phyloP scores from a whole-genome alignment of 331 rosid species.

The Arachis monticola region DNA sequence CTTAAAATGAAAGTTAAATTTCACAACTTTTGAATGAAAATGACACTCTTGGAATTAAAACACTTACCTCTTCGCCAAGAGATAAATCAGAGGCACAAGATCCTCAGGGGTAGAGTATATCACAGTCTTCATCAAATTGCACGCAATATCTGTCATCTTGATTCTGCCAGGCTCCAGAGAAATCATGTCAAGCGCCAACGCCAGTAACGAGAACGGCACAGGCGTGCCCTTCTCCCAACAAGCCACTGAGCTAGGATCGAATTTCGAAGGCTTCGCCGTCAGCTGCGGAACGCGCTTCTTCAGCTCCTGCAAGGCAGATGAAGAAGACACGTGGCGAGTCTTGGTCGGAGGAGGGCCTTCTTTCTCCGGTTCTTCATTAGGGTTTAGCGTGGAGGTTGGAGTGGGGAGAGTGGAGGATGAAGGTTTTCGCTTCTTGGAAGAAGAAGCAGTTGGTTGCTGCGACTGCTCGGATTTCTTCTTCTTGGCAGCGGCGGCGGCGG shows the following conservation, averaged over 20 bases:
- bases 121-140: slow-evolving; percentile 82
- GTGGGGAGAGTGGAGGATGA: slow-evolving; percentile 18
- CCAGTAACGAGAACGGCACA: slow-evolving; percentile 69
- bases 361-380: slow-evolving; percentile 28
- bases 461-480: slow-evolving; percentile 52
- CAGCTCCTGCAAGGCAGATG: slow-evolving; percentile 40
- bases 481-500: slow-evolving; percentile 41
- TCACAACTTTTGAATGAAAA: background rate
- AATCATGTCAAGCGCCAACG: slow-evolving; percentile 70
- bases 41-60: too few relatives aligned
- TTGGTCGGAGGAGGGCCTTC: slow-evolving; percentile 28
- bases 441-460: slow-evolving; percentile 19
- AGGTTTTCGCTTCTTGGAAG: slow-evolving; percentile 66
- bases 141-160: slow-evolving; percentile 76
- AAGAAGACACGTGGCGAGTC: slow-evolving; percentile 25
- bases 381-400: slow-evolving; percentile 36
- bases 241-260: slow-evolving; percentile 53
- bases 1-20: background rate
- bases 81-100: slow-evolving; percentile 65
- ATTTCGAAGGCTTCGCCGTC: slow-evolving; percentile 67
- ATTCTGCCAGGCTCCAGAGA: slow-evolving; percentile 65
- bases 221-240: slow-evolving; percentile 72
- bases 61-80: slow-evolving; percentile 49
- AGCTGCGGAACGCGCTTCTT: slow-evolving; percentile 52
- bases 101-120: slow-evolving; percentile 73